These are phyloP conservation scores for Pestalotiopsis sp. DNA, from an alignment of 2,329 filamentous ascomycete species.

Conservation along the genomic window DNA sequence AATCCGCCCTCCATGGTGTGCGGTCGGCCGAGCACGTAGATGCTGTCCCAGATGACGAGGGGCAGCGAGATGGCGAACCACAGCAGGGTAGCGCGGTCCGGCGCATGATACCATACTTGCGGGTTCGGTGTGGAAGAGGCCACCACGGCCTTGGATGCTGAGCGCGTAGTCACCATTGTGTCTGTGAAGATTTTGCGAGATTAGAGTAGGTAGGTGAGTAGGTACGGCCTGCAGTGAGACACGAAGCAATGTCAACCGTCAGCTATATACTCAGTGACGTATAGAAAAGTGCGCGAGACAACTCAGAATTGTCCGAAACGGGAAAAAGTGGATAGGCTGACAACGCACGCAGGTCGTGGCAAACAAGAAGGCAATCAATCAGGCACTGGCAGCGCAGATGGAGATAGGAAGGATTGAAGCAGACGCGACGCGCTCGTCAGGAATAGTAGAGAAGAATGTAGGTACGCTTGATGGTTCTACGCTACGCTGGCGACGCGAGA, in stretches of 20 bases:
- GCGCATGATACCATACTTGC: constrained; percentile 46
- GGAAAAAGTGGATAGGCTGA: neutral
- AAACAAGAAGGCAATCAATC: neutral
- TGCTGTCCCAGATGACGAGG: constrained; percentile 79
- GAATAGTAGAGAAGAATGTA: neutral
- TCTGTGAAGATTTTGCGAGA: neutral
- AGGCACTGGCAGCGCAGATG: neutral
- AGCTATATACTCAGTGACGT: neutral
- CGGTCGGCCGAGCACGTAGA: constrained; percentile 79
- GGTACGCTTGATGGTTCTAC: neutral
- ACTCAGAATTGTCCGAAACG: neutral
- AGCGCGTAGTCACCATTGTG: constrained; percentile 34
- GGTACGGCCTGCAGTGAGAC: neutral
- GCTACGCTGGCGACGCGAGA: neutral
- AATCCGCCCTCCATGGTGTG: constrained; percentile 79
- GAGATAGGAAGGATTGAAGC: neutral
- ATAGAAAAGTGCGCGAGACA: neutral
- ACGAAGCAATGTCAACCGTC: neutral
- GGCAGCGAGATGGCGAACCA: constrained; percentile 79
- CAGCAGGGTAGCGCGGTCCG: constrained; percentile 51
- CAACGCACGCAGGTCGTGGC: neutral
- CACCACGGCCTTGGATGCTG: constrained; percentile 16
- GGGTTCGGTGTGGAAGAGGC: neutral
- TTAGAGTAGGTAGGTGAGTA: neutral
- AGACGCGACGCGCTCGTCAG: neutral